Conservation (phyloP, 441 rosid genomes). For the Aleurites moluccanus region DNA sequence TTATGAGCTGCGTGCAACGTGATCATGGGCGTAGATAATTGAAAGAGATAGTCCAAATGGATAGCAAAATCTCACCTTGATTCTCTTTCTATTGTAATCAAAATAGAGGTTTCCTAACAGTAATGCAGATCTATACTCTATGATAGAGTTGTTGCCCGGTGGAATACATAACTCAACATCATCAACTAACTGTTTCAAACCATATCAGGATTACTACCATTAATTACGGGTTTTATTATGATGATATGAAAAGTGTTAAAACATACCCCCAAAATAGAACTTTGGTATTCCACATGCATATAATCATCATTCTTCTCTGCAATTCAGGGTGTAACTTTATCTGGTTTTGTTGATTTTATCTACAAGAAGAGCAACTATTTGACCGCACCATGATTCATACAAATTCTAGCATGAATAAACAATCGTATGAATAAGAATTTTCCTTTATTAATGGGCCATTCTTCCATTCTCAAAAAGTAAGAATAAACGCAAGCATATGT, state of each 20-base stretch:
- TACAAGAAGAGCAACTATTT: constrained; percentile 29
- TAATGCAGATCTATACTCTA: constrained; percentile 83
- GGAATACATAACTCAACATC: constrained; percentile 88
- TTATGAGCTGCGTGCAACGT: too few relatives aligned
- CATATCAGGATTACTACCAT: too few relatives aligned
- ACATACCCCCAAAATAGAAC: constrained; percentile 73
- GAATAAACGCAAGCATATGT: too few relatives aligned
- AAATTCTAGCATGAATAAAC: too few relatives aligned
- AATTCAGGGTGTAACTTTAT: constrained; percentile 58
- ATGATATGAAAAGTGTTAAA: neutral
- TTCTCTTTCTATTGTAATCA: constrained; percentile 76
- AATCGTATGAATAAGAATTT: too few relatives aligned
- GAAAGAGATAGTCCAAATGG: too few relatives aligned
- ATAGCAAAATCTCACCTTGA: constrained; percentile 48
- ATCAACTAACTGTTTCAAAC: constrained; percentile 63
- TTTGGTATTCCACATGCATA: constrained; percentile 69
- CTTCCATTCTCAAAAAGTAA: too few relatives aligned
- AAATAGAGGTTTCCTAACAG: constrained; percentile 74
- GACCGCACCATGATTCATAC: too few relatives aligned
- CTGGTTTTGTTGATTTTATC: constrained; percentile 72
- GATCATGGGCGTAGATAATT: neutral
- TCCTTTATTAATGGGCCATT: too few relatives aligned
- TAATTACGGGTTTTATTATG: neutral
- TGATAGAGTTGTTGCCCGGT: constrained; percentile 55
- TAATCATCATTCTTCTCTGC: constrained; percentile 68